Conservation (phyloP, 2,329 filamentous ascomycete genomes). For the Cryphonectria carpinicola region DNA sequence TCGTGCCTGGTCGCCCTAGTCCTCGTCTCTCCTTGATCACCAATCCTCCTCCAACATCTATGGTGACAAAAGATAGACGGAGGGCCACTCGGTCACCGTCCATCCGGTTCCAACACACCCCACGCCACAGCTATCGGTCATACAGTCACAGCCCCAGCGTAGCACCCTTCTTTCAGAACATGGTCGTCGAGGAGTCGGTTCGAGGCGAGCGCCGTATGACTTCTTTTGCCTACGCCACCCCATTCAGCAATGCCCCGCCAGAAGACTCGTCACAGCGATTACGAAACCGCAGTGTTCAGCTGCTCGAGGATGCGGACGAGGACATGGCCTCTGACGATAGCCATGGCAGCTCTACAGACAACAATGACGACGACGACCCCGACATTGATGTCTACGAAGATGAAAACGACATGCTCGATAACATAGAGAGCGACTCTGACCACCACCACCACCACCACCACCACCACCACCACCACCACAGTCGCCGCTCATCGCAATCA, state of each 20-base stretch:
- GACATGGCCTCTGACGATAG: constrained; percentile 34
- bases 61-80: constrained; percentile 45
- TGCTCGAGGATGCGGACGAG: constrained; percentile 36
- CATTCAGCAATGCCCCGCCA: constrained; percentile 65
- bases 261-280: constrained; percentile 35
- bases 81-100: constrained; percentile 62
- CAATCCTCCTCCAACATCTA: constrained; percentile 41
- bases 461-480: constrained; percentile 25
- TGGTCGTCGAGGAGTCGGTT: constrained; percentile 42
- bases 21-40: constrained; percentile 36
- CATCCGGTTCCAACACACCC: constrained; percentile 54
- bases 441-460: constrained; percentile 30
- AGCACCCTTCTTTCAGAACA: constrained; percentile 44
- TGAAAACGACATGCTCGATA: constrained; percentile 31
- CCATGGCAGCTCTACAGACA: constrained; percentile 34
- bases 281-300: constrained; percentile 12
- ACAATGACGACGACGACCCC: constrained; percentile 3
- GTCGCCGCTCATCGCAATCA: constrained; percentile 17
- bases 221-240: constrained; percentile 76
- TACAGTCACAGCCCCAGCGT: constrained; percentile 40
- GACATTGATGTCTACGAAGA: constrained; percentile 39
- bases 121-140: constrained; percentile 53
- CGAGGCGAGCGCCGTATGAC: constrained; percentile 48
- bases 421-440: constrained; percentile 39
- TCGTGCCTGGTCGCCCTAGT: constrained; percentile 37